Percentiles rank a stretch among this genome's conserved stretches.
Evolutionary conservation across 352 stramenopile genomes (phyloP).

Genomic region (Globisporangium okanoganense): DNA sequence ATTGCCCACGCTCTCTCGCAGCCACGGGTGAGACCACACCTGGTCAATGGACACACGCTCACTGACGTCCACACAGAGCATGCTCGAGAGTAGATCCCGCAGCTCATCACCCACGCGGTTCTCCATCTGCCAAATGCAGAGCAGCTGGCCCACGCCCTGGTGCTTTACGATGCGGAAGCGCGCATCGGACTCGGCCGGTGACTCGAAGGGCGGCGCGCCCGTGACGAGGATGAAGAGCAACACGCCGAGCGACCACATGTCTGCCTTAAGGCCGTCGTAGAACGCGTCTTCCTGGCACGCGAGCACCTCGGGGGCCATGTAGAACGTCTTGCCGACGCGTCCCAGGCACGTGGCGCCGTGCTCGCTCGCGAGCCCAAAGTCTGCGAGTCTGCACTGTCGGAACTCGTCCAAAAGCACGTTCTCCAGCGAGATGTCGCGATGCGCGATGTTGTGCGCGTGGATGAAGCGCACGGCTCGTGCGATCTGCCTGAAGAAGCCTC

Average conservation of each 20-base stretch:
- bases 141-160: slow-evolving; percentile 30
- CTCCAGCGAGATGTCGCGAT: slow-evolving; percentile 65
- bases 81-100: slow-evolving; percentile 27
- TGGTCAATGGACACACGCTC: slow-evolving; percentile 32
- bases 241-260: slow-evolving; percentile 66
- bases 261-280: slow-evolving; percentile 47
- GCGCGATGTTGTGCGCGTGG: slow-evolving; percentile 46
- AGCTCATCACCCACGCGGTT: slow-evolving; percentile 26
- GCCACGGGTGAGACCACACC: slow-evolving; percentile 40
- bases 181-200: slow-evolving; percentile 35
- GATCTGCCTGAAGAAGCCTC: slow-evolving; percentile 45
- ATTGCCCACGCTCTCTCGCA: slow-evolving; percentile 10
- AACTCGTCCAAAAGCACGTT: slow-evolving; percentile 55
- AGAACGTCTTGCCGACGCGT: slow-evolving; percentile 55
- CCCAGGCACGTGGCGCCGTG: slow-evolving; percentile 30
- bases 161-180: slow-evolving; percentile 47
- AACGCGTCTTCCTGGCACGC: slow-evolving; percentile 11
- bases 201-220: slow-evolving; percentile 46
- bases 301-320: slow-evolving; percentile 66
- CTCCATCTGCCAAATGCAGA: slow-evolving; percentile 38
- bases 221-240: slow-evolving; percentile 62
- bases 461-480: slow-evolving; percentile 42
- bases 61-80: slow-evolving; percentile 33
- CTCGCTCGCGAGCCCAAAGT: slow-evolving; percentile 55
- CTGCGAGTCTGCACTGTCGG: slow-evolving; percentile 37